phyloP scores from a whole-genome alignment of 2,329 filamentous ascomycete species.

The Raffaelea albimanens region DNA sequence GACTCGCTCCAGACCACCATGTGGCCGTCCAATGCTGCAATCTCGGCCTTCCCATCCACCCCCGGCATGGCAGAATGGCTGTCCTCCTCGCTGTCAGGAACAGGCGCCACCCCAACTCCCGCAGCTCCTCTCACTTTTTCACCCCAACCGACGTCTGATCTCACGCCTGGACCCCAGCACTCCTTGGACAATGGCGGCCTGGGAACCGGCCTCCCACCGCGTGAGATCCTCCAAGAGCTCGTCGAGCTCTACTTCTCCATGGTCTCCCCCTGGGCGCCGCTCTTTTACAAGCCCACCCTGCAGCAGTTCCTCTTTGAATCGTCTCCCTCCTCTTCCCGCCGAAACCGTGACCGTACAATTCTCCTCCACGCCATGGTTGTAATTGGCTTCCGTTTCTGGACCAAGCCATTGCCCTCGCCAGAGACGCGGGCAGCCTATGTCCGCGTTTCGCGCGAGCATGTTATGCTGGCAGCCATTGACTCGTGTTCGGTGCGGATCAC shows the following conservation, averaged over 20 bases:
- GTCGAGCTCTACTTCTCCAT: conserved; percentile 7
- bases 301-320: neutral
- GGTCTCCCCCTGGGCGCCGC: conserved; percentile 10
- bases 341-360: conserved; percentile 3
- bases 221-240: conserved; percentile 5
- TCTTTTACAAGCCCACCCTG: conserved; percentile 8
- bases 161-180: too few species aligned
- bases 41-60: too few species aligned
- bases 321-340: too few species aligned
- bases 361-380: conserved; percentile 9
- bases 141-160: too few species aligned
- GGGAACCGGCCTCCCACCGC: conserved; percentile 3
- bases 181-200: too few species aligned
- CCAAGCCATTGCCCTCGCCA: neutral
- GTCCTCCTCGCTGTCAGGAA: too few species aligned
- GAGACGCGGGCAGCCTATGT: conserved; percentile 3
- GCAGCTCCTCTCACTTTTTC: too few species aligned
- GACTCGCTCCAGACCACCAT: too few species aligned
- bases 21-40: too few species aligned
- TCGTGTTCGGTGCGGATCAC: conserved; percentile 4
- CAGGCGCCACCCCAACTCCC: too few species aligned
- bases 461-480: conserved; percentile 8
- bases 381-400: conserved; percentile 9
- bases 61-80: too few species aligned
- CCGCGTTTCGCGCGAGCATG: conserved; percentile 1